A percentile compares a stretch with the other conserved stretches of the same genome.
phyloP scores from a whole-genome alignment of 371 early-diverging fungal species.

The Smittium mucronatum region DNA sequence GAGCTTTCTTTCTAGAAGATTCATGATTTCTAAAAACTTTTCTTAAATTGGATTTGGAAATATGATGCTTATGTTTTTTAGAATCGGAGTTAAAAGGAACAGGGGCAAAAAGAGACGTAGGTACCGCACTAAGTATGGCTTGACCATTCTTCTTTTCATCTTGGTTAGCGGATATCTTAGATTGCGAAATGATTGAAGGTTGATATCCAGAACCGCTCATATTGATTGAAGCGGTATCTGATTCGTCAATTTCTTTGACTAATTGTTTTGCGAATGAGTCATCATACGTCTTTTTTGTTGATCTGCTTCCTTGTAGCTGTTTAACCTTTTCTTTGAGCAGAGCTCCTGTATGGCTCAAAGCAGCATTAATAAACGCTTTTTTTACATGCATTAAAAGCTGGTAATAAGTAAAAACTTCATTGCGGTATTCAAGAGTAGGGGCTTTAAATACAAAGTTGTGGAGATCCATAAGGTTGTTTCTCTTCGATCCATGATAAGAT shows the following conservation, averaged over 20 bases:
- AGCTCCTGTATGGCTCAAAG: conserved; percentile 48
- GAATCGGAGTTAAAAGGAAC: not conserved
- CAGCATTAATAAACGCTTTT: conserved; percentile 46
- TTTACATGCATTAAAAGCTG: conserved; percentile 48
- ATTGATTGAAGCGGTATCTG: not conserved
- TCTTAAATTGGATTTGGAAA: not conserved
- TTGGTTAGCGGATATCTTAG: not conserved
- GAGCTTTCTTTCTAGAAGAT: too few relatives aligned
- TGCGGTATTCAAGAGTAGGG: conserved; percentile 53
- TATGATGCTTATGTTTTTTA: not conserved
- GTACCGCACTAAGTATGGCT: not conserved
- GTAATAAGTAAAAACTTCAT: conserved; percentile 53
- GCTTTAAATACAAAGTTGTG: conserved; percentile 46
- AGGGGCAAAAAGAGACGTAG: not conserved
- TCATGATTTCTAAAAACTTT: too few relatives aligned
- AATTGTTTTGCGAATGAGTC: conserved; percentile 7
- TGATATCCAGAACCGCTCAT: not conserved
- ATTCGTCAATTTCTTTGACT: conserved; percentile 11
- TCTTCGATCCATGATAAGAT: conserved; percentile 41
- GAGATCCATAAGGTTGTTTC: conserved; percentile 47
- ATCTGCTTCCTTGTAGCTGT: conserved; percentile 30
- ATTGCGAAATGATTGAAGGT: not conserved
- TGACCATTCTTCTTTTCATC: not conserved
- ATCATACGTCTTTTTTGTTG: conserved; percentile 23
- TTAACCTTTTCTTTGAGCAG: conserved; percentile 49